phyloP scores from a whole-genome alignment of 768 basidiomycete genomes.

The Tricholoma terreum region DNA sequence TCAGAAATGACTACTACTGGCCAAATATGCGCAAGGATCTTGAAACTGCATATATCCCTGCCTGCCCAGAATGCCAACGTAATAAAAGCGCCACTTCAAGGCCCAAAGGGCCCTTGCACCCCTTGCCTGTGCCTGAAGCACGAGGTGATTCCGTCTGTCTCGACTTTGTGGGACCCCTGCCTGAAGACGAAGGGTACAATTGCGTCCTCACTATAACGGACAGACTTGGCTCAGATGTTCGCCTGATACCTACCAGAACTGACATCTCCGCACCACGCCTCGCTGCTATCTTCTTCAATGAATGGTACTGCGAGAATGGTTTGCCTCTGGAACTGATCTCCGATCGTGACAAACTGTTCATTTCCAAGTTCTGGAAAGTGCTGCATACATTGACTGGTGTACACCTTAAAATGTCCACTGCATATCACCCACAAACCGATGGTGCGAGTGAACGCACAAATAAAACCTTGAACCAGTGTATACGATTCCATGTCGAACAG shows the following conservation, averaged over 20 bases:
- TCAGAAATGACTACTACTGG: too few relatives aligned
- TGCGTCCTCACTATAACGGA: too few relatives aligned
- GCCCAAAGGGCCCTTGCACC: constrained; percentile 15
- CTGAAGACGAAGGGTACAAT: too few relatives aligned
- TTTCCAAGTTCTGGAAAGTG: constrained; percentile 32
- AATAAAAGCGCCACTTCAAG: constrained; percentile 24
- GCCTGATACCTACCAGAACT: constrained; percentile 7
- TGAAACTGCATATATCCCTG: background rate
- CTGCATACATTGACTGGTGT: constrained; percentile 21
- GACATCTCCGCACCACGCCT: too few relatives aligned
- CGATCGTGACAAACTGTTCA: constrained; percentile 18
- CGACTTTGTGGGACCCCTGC: constrained; percentile 11
- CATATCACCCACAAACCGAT: too few relatives aligned
- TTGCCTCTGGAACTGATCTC: too few relatives aligned
- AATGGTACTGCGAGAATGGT: constrained; percentile 28
- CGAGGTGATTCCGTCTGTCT: background rate
- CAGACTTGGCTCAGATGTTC: too few relatives aligned
- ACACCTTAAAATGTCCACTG: too few relatives aligned
- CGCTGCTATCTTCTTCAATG: too few relatives aligned
- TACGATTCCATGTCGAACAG: constrained; percentile 25
- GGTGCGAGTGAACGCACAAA: too few relatives aligned
- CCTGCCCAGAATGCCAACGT: constrained; percentile 10
- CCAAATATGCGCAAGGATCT: too few relatives aligned
- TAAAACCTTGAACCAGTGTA: constrained; percentile 26
- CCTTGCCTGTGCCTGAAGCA: too few relatives aligned